Conservation (phyloP, 495 filamentous ascomycete species). For the Astrothelium macrocarpum region DNA sequence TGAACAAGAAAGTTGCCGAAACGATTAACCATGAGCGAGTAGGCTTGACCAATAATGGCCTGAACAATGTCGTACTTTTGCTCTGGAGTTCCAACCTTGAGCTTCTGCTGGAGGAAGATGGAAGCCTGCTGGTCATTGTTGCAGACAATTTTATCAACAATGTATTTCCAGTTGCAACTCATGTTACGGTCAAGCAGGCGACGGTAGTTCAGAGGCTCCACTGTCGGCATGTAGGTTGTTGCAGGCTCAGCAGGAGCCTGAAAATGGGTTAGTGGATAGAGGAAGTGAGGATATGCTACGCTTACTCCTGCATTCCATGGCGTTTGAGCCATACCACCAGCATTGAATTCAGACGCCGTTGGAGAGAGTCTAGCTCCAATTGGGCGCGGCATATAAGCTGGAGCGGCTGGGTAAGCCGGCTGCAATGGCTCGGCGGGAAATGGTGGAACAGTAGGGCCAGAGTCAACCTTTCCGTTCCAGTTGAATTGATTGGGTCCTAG, state of each 20-base stretch:
- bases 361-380: constrained; percentile 77
- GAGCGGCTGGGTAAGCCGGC: constrained; percentile 25
- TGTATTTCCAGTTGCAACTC: constrained; percentile 98
- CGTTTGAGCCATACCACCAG: constrained; percentile 27
- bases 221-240: constrained; percentile 64
- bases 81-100: constrained; percentile 89
- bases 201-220: constrained; percentile 94
- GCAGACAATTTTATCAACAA: constrained; percentile 98
- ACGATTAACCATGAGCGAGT: constrained; percentile 92
- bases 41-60: constrained; percentile 90
- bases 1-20: constrained; percentile 98
- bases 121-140: constrained; percentile 98
- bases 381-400: constrained; percentile 57
- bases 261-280: constrained; percentile 10
- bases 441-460: constrained; percentile 29
- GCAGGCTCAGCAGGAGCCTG: constrained; percentile 6
- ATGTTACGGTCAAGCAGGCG: constrained; percentile 91
- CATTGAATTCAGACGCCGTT: constrained; percentile 70
- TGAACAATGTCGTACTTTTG: constrained; percentile 97
- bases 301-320: constrained; percentile 47
- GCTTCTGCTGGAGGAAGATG: constrained; percentile 97
- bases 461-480: constrained; percentile 9
- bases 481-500: neutral
- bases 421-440: constrained; percentile 31
- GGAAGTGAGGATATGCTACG: constrained; percentile 9